phyloP scores from a whole-genome alignment of 768 basidiomycete species.

The Serendipita sp. region DNA sequence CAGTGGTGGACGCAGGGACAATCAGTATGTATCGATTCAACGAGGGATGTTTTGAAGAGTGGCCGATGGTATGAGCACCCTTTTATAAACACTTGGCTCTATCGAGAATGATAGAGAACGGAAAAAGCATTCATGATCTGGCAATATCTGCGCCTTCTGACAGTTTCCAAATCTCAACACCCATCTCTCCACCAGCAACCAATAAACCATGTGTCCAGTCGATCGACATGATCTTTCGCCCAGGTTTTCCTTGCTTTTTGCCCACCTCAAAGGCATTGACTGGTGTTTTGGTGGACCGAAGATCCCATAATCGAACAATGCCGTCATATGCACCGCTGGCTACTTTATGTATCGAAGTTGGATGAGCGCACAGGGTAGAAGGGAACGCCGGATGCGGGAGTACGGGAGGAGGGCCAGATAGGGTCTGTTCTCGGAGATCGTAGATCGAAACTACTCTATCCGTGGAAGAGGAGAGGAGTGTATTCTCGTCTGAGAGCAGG shows the following conservation, averaged over 20 bases:
- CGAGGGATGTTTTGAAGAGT: conserved; percentile 69
- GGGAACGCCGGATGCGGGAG: conserved; percentile 52
- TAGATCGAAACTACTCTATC: conserved; percentile 60
- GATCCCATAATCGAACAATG: conserved; percentile 59
- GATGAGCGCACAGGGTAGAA: conserved; percentile 34
- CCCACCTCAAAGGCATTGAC: conserved; percentile 42
- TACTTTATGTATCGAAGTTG: conserved; percentile 31
- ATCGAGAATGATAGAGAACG: background rate
- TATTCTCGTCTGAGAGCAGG: conserved; percentile 26
- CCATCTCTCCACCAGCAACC: conserved; percentile 47
- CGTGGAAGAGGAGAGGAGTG: conserved; percentile 46
- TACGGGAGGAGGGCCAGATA: conserved; percentile 21
- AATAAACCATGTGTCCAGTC: conserved; percentile 43
- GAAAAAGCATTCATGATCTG: background rate
- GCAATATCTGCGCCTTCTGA: conserved; percentile 18
- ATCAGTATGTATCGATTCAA: conserved; percentile 81
- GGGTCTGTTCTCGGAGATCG: conserved; percentile 37
- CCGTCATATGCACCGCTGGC: conserved; percentile 68
- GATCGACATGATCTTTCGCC: conserved; percentile 40
- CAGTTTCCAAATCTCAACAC: conserved; percentile 47
- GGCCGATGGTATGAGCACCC: conserved; percentile 39
- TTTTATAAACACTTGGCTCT: background rate
- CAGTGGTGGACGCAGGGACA: conserved; percentile 75
- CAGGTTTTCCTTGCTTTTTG: conserved; percentile 27
- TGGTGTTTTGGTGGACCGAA: conserved; percentile 48